phyloP scores from a whole-genome alignment of 2,329 filamentous ascomycete species.

The Ploettnerulaceae sp. region DNA sequence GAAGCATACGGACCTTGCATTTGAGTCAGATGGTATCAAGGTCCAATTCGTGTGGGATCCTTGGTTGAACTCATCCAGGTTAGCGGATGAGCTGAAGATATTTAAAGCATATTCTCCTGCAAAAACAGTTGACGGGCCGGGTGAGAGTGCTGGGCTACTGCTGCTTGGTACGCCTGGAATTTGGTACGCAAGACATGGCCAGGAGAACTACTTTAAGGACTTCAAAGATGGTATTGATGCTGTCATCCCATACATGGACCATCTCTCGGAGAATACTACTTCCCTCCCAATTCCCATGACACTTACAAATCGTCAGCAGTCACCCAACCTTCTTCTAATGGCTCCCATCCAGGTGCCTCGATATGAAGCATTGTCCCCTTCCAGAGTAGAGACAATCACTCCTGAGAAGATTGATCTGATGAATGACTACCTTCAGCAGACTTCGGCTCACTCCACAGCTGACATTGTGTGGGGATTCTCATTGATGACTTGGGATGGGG shows the following conservation, averaged over 20 bases:
- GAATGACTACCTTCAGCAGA: conserved; percentile 46
- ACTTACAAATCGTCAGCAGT: conserved; percentile 20
- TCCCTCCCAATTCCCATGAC: conserved; percentile 6
- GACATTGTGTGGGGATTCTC: conserved; percentile 48
- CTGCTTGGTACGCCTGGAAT: conserved; percentile 50
- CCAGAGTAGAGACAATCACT: conserved; percentile 40
- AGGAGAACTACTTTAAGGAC: conserved; percentile 39
- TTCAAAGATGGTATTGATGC: conserved; percentile 45
- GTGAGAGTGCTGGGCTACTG: conserved; percentile 42
- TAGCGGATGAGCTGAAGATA: conserved; percentile 39
- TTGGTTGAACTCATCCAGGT: conserved; percentile 48
- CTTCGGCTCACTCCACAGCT: conserved; percentile 38
- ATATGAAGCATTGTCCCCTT: conserved; percentile 30
- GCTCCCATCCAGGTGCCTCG: conserved; percentile 34
- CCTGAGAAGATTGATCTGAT: conserved; percentile 46
- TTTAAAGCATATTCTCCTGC: conserved; percentile 31
- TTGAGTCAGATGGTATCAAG: conserved; percentile 41
- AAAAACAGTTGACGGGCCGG: conserved; percentile 18
- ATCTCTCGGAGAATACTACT: conserved; percentile 26
- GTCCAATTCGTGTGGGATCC: conserved; percentile 60
- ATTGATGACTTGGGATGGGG: conserved; percentile 41
- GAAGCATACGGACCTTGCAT: conserved; percentile 43
- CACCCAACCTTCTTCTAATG: conserved; percentile 29
- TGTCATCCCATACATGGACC: conserved; percentile 39
- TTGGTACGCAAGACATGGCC: conserved; percentile 49